These are phyloP conservation scores for Calamus simplicifolius DNA, from an alignment of 176 grass and related monocot species.

Conservation along the genomic window DNA sequence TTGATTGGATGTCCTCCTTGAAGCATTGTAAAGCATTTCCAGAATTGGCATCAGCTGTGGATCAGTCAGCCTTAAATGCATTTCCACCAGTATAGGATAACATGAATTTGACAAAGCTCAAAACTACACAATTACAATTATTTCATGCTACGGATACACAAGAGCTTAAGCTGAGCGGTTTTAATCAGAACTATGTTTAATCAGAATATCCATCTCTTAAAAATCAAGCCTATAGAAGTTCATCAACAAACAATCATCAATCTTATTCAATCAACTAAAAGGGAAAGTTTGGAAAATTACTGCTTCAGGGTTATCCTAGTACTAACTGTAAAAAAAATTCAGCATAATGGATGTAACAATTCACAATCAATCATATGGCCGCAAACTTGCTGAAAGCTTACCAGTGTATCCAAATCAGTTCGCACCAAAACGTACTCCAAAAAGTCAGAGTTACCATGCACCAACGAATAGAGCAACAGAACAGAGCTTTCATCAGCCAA, in stretches of 20 bases:
- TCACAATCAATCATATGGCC: background rate
- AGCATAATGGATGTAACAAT: background rate
- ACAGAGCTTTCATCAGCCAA: conserved; percentile 85
- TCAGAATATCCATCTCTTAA: too few species aligned
- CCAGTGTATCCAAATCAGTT: conserved; percentile 97
- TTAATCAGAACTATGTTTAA: too few species aligned
- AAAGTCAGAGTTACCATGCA: conserved; percentile 94
- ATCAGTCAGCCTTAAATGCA: conserved; percentile 6
- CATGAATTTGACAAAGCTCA: too few species aligned
- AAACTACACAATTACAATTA: too few species aligned
- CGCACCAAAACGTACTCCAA: conserved; percentile 95
- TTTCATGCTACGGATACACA: too few species aligned
- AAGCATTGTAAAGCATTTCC: conserved; percentile 97
- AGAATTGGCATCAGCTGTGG: conserved; percentile 85
- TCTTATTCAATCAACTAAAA: too few species aligned
- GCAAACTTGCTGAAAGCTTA: conserved; percentile 26
- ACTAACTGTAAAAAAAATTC: background rate
- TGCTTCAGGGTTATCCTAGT: too few species aligned
- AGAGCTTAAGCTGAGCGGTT: too few species aligned
- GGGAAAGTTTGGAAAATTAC: too few species aligned
- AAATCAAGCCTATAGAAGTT: too few species aligned
- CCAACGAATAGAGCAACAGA: conserved; percentile 86
- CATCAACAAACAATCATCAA: too few species aligned
- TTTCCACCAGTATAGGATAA: too few species aligned
- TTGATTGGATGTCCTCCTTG: conserved; percentile 93